Base-by-base conservation (phyloP, 331 rosid species). In the Malus hybrid region DNA sequence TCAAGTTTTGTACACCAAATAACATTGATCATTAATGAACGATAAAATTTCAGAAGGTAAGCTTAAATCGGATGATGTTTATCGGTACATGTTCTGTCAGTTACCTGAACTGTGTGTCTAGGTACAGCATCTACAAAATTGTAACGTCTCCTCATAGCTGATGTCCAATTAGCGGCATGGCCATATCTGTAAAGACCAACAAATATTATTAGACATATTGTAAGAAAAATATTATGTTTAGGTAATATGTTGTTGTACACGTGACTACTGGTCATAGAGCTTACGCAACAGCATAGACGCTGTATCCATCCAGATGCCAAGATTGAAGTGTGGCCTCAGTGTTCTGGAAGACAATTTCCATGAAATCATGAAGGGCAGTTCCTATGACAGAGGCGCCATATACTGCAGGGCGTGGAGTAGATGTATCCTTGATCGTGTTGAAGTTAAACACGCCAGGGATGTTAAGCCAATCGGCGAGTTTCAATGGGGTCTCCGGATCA, bases 391-490 rank as follows among this genome's bases (percentile, higher is more conserved):
- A 91, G 42, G 85, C 62, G 20, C 90, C 95, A 0, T 79, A 76
- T 46, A 42, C 48, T 5, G 86, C 75, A 50, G 77, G 83, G 71
- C 76, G 60, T 33, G 78, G 36, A 71, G 82, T 68, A 29, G 93
- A 88, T 10, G 4, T 31, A 55, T 89, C 89, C 32, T 65, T 76
- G 83, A 88, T 82, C 5, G 93, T 84, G 28, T 67, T 74, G 1
- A 88, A 24, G 76, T 77, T 64, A 16, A 90, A 93, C 19, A 93
- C 87, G 6, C 88, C 90, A 0, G 86, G 27, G 71, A 91, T 86
- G 81, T 88, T 83, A n/a, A 85, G 81, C 93, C 91, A 91, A 80
- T 93, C 97, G 19, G 98, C 98, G 28, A 93, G 85, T 85, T 91
- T 90, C 86, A 93, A 81, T 20, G 97, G 89, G 6, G 98, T 93